Base-by-base conservation (phyloP, 257 asterid species). In the Penstemon eatonii region DNA sequence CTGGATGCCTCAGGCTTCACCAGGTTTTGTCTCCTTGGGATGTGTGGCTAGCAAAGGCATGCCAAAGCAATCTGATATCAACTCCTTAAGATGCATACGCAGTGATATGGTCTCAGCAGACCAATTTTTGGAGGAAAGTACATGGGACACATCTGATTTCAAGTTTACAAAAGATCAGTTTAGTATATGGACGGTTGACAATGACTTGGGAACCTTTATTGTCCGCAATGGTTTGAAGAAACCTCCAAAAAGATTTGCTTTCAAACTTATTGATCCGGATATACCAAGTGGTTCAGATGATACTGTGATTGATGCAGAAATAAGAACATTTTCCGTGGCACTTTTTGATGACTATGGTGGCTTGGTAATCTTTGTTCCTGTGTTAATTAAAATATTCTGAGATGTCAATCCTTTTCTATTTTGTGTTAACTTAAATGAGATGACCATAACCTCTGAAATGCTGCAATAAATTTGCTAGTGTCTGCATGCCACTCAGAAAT, bases 1-100 rank as follows among this genome's bases (percentile, higher is more conserved):
- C 75, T 93, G 96, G 96, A 81, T 85, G 89, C 99, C 99, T 65
- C 97, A 89, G 82, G 96, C 99, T 76, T 95, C 99, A 40, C 95
- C 96, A 58, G 97, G 99, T 54, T 93, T 85, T 82, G 92, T 87
- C 73, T 70, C 96, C 65, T 72, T 93, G 73, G 99, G 99, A 66
- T 90, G 96, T 85, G 75, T 90, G 73, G 92, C 95, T 46, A 83
- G 84, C 78, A 93, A 83, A 79, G 92, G 96, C 61, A 76, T 76
- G 5, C 97, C 97, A 60, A 90, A 84, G 78, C 78, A 66, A 69
- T 87, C 99, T 65, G 99, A 89, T 77, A 81, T 88, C 71, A 56
- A 59, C 81, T 85, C 89, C 72, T 77, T 93, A 66, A 85, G 96
- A 87, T 93, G 97, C 78, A 85, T 89, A 73, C 97, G 97, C 25